phyloP scores from a whole-genome alignment of 176 grass and related monocot species.

The Tillandsia leiboldiana region DNA sequence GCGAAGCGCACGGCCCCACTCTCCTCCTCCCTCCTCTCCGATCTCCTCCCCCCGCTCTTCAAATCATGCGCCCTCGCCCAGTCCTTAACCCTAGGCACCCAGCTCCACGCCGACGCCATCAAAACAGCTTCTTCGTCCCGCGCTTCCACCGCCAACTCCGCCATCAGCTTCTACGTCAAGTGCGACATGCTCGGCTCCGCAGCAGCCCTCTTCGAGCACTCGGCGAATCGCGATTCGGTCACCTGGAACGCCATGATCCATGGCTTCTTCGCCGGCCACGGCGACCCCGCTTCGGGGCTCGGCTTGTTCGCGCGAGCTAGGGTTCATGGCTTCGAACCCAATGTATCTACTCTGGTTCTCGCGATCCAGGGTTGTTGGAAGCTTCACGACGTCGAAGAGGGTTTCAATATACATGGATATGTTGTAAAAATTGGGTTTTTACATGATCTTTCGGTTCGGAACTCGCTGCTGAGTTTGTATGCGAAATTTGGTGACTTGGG shows the following conservation, averaged over 20 bases:
- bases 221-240: slow-evolving; percentile 18
- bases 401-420: slow-evolving; percentile 21
- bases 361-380: slow-evolving; percentile 23
- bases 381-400: slow-evolving; percentile 13
- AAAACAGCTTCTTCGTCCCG: slow-evolving; percentile 18
- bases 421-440: slow-evolving; percentile 14
- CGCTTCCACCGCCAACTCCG: slow-evolving; percentile 25
- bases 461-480: slow-evolving; percentile 25
- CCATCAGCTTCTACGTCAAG: slow-evolving; percentile 30
- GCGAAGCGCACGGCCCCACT: background rate
- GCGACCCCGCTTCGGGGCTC: background rate
- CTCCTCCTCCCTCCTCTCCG: slow-evolving; percentile 1
- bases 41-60: slow-evolving; percentile 17
- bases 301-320: slow-evolving; percentile 7
- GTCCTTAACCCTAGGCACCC: background rate
- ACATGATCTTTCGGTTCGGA: slow-evolving; percentile 12
- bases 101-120: slow-evolving; percentile 28
- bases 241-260: slow-evolving; percentile 33
- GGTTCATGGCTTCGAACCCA: slow-evolving; percentile 14
- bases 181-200: slow-evolving; percentile 5
- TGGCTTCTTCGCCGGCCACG: slow-evolving; percentile 9
- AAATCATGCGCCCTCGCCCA: slow-evolving; percentile 11
- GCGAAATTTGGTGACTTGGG: slow-evolving; percentile 8
- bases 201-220: slow-evolving; percentile 12
- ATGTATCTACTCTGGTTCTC: slow-evolving; percentile 23